Conservation (phyloP, 2,329 filamentous ascomycete genomes). For the Aspergillus ustus region DNA sequence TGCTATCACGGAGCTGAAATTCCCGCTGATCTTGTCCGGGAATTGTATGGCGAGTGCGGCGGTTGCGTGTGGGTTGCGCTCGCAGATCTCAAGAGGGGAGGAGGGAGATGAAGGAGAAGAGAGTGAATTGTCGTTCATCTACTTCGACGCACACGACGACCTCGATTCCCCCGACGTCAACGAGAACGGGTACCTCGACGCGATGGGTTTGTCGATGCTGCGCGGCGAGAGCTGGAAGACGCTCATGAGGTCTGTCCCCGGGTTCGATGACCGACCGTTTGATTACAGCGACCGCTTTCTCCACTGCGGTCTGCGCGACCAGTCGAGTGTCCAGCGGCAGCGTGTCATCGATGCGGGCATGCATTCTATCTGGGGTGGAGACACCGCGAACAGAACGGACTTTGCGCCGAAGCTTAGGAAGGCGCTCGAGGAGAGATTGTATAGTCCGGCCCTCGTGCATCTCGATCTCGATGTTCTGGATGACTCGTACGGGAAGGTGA, state of each 20-base stretch:
- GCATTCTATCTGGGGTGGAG: constrained; percentile 35
- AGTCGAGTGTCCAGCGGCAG: constrained; percentile 33
- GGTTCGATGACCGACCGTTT: constrained; percentile 22
- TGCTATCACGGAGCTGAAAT: constrained; percentile 32
- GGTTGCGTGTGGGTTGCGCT: constrained; percentile 40
- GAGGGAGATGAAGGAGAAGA: neutral
- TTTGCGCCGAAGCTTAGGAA: constrained; percentile 21
- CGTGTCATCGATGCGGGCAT: constrained; percentile 38
- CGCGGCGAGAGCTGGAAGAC: constrained; percentile 39
- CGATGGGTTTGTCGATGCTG: constrained; percentile 44
- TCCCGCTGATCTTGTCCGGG: constrained; percentile 46
- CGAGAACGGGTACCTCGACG: constrained; percentile 44
- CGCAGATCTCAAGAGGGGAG: no score
- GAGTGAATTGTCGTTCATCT: constrained; percentile 40
- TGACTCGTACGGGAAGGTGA: constrained; percentile 38
- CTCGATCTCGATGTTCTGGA: constrained; percentile 45
- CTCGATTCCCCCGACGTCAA: constrained; percentile 43
- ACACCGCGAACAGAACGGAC: constrained; percentile 19
- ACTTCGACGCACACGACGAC: constrained; percentile 53
- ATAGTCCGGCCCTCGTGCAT: constrained; percentile 37
- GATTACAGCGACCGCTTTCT: constrained; percentile 24
- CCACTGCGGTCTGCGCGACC: constrained; percentile 35
- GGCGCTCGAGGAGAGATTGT: constrained; percentile 1
- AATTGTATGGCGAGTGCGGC: constrained; percentile 46
- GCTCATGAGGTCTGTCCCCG: constrained; percentile 39